A percentile compares a stretch with the other conserved stretches of the same genome.
Evolutionary conservation across 164 flowering plant genomes (phyloP).

Genomic region (Hamamelis virginiana): DNA sequence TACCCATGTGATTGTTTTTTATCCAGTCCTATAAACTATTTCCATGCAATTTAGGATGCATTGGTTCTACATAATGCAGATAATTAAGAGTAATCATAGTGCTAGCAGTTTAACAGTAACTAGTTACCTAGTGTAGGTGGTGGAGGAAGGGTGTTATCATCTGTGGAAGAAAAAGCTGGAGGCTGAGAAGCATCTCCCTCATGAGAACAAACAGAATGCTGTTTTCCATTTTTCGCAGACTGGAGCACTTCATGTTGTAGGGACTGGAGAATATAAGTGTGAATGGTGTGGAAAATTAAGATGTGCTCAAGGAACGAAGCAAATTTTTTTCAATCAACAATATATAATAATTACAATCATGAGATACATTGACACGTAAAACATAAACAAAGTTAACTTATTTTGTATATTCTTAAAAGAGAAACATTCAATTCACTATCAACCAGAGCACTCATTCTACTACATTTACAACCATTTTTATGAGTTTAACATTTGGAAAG

Average conservation of each 20-base stretch:
- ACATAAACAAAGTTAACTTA: not conserved
- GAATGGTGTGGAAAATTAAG: not conserved
- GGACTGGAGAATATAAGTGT: conserved; percentile 16
- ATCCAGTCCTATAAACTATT: too few relatives aligned
- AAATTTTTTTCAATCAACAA: not conserved
- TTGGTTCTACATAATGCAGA: too few relatives aligned
- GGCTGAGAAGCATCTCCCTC: conserved; percentile 21
- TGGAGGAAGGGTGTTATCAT: conserved; percentile 34
- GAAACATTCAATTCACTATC: not conserved
- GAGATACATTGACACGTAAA: not conserved
- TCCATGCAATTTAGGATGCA: too few relatives aligned
- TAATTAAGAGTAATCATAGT: too few relatives aligned
- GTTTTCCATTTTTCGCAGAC: conserved; percentile 16
- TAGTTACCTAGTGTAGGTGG: conserved; percentile 59
- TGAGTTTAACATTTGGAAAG: not conserved
- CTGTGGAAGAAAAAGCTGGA: conserved; percentile 17
- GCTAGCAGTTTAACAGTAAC: not conserved
- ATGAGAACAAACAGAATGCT: conserved; percentile 18
- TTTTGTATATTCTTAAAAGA: too few relatives aligned
- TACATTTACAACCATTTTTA: not conserved
- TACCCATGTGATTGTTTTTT: too few relatives aligned
- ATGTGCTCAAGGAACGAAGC: not conserved
- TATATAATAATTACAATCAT: not conserved
- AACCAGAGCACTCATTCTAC: not conserved
- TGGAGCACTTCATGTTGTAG: conserved; percentile 13